Evolutionary conservation across 2,329 filamentous ascomycete species (phyloP).

Genomic region (Aspergillus sp.): DNA sequence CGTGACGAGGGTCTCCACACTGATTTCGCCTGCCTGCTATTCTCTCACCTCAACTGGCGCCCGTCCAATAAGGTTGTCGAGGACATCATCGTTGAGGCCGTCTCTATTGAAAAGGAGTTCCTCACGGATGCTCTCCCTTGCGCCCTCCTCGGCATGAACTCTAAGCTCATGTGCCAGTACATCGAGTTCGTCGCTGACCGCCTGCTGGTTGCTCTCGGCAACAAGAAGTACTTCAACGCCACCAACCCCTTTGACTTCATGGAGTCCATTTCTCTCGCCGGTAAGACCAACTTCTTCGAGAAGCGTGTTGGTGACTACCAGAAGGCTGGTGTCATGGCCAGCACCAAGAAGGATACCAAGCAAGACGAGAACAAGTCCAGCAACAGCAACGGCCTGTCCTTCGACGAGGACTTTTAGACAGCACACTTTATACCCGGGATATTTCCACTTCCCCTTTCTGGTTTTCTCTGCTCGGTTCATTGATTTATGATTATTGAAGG

Average conservation of each 20-base stretch:
- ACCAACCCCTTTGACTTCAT: constrained; percentile 99
- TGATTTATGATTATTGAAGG: constrained; percentile 36
- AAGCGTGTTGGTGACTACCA: constrained; percentile 99
- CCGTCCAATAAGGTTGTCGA: constrained; percentile 80
- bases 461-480: constrained; percentile 25
- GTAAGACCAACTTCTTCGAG: constrained; percentile 99
- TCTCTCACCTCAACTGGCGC: constrained; percentile 95
- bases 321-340: constrained; percentile 98
- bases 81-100: constrained; percentile 91
- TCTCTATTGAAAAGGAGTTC: constrained; percentile 96
- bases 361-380: constrained; percentile 51
- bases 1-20: constrained; percentile 99
- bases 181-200: constrained; percentile 99
- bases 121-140: constrained; percentile 92
- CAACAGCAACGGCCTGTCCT: constrained; percentile 75
- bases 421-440: constrained; percentile 28
- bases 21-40: constrained; percentile 96
- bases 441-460: constrained; percentile 19
- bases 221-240: constrained; percentile 89
- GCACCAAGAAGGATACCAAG: constrained; percentile 71
- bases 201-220: constrained; percentile 88
- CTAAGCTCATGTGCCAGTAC: constrained; percentile 98
- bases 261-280: constrained; percentile 98
- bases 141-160: constrained; percentile 95
- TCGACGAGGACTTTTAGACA: constrained; percentile 94